Percentiles rank a stretch among this genome's conserved stretches.
Evolutionary conservation across 2,329 filamentous ascomycete species (phyloP).

Genomic region (Gremmenia infestans): DNA sequence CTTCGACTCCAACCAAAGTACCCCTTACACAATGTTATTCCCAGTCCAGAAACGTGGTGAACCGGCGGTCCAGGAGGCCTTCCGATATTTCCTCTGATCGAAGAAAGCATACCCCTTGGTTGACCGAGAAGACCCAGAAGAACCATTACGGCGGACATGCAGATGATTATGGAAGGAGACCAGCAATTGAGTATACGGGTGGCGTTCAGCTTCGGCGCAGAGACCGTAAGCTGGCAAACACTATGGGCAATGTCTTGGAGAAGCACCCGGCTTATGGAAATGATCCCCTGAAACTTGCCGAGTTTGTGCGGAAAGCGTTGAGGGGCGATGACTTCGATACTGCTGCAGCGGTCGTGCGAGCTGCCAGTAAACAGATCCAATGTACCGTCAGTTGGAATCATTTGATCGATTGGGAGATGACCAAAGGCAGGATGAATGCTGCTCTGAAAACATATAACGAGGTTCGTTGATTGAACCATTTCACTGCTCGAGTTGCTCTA

Average conservation of each 20-base stretch:
- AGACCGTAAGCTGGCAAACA: slow-evolving; percentile 2
- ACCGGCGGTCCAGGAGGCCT: background rate
- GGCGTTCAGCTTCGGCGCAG: background rate
- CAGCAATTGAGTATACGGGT: background rate
- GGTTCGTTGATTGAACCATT: slow-evolving; percentile 39
- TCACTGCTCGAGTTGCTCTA: background rate
- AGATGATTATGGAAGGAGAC: background rate
- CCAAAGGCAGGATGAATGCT: slow-evolving; percentile 51
- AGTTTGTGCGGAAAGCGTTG: slow-evolving; percentile 60
- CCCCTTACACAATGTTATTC: slow-evolving; percentile 9
- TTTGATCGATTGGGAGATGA: slow-evolving; percentile 67
- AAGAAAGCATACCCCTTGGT: background rate
- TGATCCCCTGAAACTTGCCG: slow-evolving; percentile 69
- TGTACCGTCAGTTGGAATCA: slow-evolving; percentile 84
- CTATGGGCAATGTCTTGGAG: slow-evolving; percentile 2
- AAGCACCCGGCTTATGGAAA: slow-evolving; percentile 26
- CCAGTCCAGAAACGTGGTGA: background rate
- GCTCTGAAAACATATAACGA: slow-evolving; percentile 89
- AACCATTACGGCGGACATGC: background rate
- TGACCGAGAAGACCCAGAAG: background rate
- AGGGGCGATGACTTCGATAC: slow-evolving; percentile 55
- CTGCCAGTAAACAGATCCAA: slow-evolving; percentile 59
- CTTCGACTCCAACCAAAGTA: background rate
- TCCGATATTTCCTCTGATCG: background rate
- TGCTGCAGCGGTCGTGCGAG: slow-evolving; percentile 62